phyloP scores from a whole-genome alignment of 352 stramenopile genomes.

The Blastocystis sp. region DNA sequence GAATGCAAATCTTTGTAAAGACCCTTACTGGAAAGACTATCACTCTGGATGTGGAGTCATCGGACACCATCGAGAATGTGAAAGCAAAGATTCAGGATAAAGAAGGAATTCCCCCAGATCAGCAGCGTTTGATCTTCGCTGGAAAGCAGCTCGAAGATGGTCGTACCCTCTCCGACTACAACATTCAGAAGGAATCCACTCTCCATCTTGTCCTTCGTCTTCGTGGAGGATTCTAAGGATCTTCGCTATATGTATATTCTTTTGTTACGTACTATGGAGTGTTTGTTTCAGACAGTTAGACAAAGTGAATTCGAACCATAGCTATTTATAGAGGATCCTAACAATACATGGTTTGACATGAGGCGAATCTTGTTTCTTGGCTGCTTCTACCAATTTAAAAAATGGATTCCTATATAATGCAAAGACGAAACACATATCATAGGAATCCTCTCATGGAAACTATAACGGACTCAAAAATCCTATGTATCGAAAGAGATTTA shows the following conservation, averaged over 20 bases:
- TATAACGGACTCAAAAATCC: neutral
- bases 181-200: constrained; percentile 88
- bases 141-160: constrained; percentile 97
- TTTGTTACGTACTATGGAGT: neutral
- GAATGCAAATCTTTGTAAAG: constrained; percentile 87
- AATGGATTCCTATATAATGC: too few species aligned
- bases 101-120: constrained; percentile 98
- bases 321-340: too few species aligned
- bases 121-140: constrained; percentile 98
- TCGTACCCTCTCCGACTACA: constrained; percentile 83
- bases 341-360: too few species aligned
- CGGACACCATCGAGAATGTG: constrained; percentile 98
- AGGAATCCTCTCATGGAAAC: neutral
- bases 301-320: too few species aligned
- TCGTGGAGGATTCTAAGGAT: constrained; percentile 71
- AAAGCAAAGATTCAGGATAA: constrained; percentile 99
- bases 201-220: constrained; percentile 93
- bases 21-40: constrained; percentile 96
- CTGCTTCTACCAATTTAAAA: too few species aligned
- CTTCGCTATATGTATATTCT: constrained; percentile 50
- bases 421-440: too few species aligned
- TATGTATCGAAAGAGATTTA: neutral
- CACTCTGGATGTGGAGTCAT: constrained; percentile 96
- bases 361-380: too few species aligned
- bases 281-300: neutral